Evolutionary conservation across 148 eudicot genomes (phyloP), one percentile per base, ranked within the genome.

Genomic region (Rhododendron vialii): DNA sequence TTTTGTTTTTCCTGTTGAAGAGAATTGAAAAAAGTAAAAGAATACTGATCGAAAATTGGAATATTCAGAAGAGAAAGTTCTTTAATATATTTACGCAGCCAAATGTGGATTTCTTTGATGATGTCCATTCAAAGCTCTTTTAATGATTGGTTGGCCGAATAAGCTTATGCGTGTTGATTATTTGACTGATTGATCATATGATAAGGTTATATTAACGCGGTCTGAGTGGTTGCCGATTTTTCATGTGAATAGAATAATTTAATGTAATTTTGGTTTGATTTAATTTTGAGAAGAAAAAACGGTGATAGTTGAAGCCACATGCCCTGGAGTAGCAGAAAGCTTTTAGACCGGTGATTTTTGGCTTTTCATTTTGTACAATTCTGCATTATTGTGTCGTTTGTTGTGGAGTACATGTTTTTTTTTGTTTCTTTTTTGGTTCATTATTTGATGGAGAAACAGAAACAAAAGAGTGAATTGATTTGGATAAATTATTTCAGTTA

Each of bases 321-420:
- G 55, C 9, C 28, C 38, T 80, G 87, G 7, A 35, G 35, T 17
- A 47, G 7, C 43, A 82, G 48, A 33, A 55, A 51, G 20, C 26
- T 57, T 57, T 9, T 17, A 18, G 50, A 61, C 63, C 35, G 85
- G 82, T 30, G 76, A 76, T 30, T 45, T 20, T 47, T 82, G 47
- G 82, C 57, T 86, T 59, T 59, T 76, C 48, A 45, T 84, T 75
- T 9, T 82, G 77, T 76, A 81, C 38, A 65, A 48, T 57, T 57
- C 55, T 74, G 78, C 77, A 38, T 71, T 82, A 33, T 5, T 38
- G 61, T 59, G 41, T 82, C 59, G 55, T 51, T 81, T 51, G 65
- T 26, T 50, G 11, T 51, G 28, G 74, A 24, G 80, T 47, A 20
- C 35, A 28, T 7, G 30, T 57, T 71, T 83, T 71, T 83, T 61